These are phyloP conservation scores for Pythium dissimile DNA, from an alignment of 352 stramenopile species.

Conservation along the genomic window DNA sequence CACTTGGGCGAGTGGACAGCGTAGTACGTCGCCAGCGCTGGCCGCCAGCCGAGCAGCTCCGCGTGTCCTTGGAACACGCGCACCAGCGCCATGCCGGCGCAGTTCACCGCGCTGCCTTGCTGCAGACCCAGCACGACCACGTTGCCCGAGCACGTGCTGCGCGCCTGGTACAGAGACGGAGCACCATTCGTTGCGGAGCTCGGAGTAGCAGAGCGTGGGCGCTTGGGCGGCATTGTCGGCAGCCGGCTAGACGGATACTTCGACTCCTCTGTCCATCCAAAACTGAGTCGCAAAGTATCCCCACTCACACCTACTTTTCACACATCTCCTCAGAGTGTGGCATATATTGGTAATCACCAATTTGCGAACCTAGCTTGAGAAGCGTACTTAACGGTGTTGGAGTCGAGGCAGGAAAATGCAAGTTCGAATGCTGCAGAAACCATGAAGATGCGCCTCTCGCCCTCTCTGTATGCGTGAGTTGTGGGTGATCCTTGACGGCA, in stretches of 20 bases:
- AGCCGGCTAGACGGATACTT: background rate
- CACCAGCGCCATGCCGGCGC: conserved; percentile 71
- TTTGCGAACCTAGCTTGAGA: no score
- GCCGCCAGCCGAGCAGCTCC: conserved; percentile 65
- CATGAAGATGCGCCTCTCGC: no score
- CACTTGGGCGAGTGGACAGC: conserved; percentile 81
- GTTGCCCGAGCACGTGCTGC: conserved; percentile 52
- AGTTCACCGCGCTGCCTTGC: conserved; percentile 41
- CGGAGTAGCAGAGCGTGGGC: conserved; percentile 13
- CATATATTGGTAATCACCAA: no score
- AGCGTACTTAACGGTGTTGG: no score
- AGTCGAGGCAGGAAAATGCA: no score
- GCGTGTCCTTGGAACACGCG: conserved; percentile 80
- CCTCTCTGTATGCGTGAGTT: no score
- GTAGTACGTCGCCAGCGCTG: conserved; percentile 71
- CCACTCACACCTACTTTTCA: background rate
- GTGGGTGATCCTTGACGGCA: no score
- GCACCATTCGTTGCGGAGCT: background rate
- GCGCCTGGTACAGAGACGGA: conserved; percentile 29
- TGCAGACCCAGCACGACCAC: conserved; percentile 68
- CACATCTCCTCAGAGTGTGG: background rate
- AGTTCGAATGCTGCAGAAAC: no score
- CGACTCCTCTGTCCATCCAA: background rate
- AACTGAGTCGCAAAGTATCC: background rate
- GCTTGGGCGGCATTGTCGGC: conserved; percentile 19